Evolutionary conservation across 306 rosid species (phyloP).

Genomic region (Cicer bijugum): DNA sequence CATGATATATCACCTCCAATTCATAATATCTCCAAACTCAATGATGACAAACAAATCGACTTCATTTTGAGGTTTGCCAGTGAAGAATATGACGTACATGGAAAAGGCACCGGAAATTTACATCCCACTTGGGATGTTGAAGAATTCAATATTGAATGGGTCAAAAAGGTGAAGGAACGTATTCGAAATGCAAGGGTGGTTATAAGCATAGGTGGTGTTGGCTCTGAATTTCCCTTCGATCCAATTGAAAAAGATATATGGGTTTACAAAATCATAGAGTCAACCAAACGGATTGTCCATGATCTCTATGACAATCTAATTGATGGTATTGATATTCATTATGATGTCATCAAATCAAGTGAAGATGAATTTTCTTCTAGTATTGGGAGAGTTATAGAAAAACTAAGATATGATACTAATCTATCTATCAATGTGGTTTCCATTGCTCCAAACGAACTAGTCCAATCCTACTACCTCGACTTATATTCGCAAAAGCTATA

Average conservation of each 20-base stretch:
- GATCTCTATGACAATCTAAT: not conserved
- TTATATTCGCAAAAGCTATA: too few relatives aligned
- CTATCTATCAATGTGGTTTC: not conserved
- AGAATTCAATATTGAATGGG: not conserved
- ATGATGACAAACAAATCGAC: not conserved
- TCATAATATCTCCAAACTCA: too few relatives aligned
- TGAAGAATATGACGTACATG: not conserved
- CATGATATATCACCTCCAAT: too few relatives aligned
- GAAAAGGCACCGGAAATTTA: not conserved
- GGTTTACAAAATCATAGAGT: not conserved
- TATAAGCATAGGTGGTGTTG: not conserved
- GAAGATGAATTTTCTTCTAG: not conserved
- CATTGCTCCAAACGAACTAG: too few relatives aligned
- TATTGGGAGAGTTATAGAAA: not conserved
- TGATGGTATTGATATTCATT: not conserved
- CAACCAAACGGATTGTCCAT: not conserved
- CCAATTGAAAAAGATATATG: not conserved
- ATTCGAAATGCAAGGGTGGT: not conserved
- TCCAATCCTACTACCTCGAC: too few relatives aligned
- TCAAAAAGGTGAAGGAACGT: not conserved
- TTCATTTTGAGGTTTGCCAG: not conserved
- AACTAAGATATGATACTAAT: not conserved
- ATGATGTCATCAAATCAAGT: not conserved
- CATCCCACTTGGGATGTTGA: not conserved
- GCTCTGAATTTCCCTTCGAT: not conserved